Evolutionary conservation across 116 monocot species (phyloP).

Genomic region (Iris pallida): DNA sequence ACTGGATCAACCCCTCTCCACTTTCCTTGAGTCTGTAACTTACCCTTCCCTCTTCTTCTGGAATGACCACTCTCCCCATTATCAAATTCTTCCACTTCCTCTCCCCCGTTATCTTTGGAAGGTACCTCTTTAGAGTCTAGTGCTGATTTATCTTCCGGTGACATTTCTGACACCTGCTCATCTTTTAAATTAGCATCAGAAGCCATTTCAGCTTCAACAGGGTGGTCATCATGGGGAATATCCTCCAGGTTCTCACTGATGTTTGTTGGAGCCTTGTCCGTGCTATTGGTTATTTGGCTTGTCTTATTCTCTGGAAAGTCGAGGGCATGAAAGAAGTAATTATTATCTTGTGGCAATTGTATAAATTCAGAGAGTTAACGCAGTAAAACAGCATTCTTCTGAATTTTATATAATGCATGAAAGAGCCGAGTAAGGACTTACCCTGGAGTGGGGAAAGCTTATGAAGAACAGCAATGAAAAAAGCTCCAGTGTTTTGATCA

Average conservation of each 20-base stretch:
- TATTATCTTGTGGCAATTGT: too few relatives aligned
- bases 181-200: slow-evolving; percentile 3
- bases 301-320: slow-evolving; percentile 23
- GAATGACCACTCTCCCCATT: slow-evolving; percentile 21
- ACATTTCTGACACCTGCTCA: slow-evolving; percentile 5
- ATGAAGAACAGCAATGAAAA: slow-evolving; percentile 93
- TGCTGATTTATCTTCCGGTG: slow-evolving; percentile 9
- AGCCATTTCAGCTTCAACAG: slow-evolving; percentile 13
- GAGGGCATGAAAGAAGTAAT: neutral
- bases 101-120: slow-evolving; percentile 14
- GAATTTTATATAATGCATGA: slow-evolving; percentile 2
- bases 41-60: slow-evolving; percentile 24
- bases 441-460: slow-evolving; percentile 61
- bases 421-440: slow-evolving; percentile 15
- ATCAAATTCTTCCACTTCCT: slow-evolving; percentile 14
- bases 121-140: slow-evolving; percentile 1
- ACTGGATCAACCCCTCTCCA: slow-evolving; percentile 99
- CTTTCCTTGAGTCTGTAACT: slow-evolving; percentile 54
- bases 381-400: neutral
- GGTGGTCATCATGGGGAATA: slow-evolving; percentile 6
- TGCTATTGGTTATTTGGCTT: slow-evolving; percentile 12
- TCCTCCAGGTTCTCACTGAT: slow-evolving; percentile 21
- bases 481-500: slow-evolving; percentile 96
- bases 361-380: too few relatives aligned
- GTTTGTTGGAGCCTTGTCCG: neutral